Evolutionary conservation across 2,329 filamentous ascomycete genomes (phyloP).

Genomic region (Eutypa lata): DNA sequence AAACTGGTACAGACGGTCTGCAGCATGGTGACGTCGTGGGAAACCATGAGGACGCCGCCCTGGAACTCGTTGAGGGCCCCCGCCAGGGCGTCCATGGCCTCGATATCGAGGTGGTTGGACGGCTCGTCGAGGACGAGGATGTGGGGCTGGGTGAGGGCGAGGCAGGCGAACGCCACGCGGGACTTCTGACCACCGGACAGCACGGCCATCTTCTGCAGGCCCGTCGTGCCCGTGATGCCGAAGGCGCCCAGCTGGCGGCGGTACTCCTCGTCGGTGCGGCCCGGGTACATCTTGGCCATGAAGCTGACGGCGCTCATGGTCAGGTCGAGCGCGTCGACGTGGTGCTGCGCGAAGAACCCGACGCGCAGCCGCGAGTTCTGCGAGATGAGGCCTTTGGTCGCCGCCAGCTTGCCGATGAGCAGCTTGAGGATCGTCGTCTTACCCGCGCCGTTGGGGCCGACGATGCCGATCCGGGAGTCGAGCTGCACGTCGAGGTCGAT

Average conservation of each 20-base stretch:
- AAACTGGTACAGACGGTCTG: slow-evolving; percentile 91
- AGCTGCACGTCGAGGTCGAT: slow-evolving; percentile 96
- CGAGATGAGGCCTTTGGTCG: slow-evolving; percentile 78
- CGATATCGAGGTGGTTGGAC: slow-evolving; percentile 97
- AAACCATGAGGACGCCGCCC: slow-evolving; percentile 96
- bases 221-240: slow-evolving; percentile 88
- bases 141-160: slow-evolving; percentile 90
- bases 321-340: slow-evolving; percentile 93
- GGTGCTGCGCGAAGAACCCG: slow-evolving; percentile 97
- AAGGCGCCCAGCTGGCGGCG: slow-evolving; percentile 89
- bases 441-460: slow-evolving; percentile 98
- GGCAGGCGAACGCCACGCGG: slow-evolving; percentile 94
- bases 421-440: slow-evolving; percentile 98
- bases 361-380: slow-evolving; percentile 84
- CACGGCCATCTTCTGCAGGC: slow-evolving; percentile 91
- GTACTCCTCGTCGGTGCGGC: slow-evolving; percentile 93
- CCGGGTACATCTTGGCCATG: slow-evolving; percentile 90
- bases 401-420: slow-evolving; percentile 80
- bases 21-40: slow-evolving; percentile 98
- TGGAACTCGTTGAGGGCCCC: slow-evolving; percentile 82
- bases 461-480: slow-evolving; percentile 96
- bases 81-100: slow-evolving; percentile 95
- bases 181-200: slow-evolving; percentile 98
- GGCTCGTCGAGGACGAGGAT: slow-evolving; percentile 98
- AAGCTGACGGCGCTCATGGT: slow-evolving; percentile 87